These are phyloP conservation scores for Leccinum rimulosum DNA, from an alignment of 768 basidiomycete genomes.

Conservation along the genomic window DNA sequence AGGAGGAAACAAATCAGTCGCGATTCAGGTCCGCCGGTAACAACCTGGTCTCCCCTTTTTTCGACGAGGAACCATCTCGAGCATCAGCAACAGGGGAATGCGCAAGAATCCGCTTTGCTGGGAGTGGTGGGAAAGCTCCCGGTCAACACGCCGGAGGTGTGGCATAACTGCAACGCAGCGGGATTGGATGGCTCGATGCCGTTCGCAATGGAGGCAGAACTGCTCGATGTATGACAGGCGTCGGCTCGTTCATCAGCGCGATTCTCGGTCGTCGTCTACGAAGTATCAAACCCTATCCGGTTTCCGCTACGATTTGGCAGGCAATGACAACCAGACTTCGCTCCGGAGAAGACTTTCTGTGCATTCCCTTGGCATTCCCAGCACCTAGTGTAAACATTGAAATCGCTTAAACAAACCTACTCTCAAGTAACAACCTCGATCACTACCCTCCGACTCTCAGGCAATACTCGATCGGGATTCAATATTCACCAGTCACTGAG, in stretches of 20 bases:
- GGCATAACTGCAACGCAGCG: slow-evolving; percentile 65
- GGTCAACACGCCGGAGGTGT: slow-evolving; percentile 77
- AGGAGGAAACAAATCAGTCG: not conserved
- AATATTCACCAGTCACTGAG: not conserved
- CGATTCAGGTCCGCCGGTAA: not conserved
- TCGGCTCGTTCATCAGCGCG: too few relatives aligned
- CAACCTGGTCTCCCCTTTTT: too few relatives aligned
- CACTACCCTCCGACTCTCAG: not conserved
- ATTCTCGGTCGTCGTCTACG: too few relatives aligned
- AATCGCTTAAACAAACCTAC: not conserved
- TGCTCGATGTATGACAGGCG: not conserved
- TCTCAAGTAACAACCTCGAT: not conserved
- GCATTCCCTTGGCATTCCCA: not conserved
- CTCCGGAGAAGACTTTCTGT: not conserved
- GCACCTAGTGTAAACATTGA: not conserved
- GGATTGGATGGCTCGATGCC: slow-evolving; percentile 30
- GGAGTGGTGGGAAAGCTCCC: slow-evolving; percentile 89
- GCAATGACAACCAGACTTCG: not conserved
- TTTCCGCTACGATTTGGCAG: slow-evolving; percentile 14
- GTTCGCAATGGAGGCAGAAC: not conserved
- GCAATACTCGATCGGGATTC: not conserved
- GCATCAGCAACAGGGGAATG: slow-evolving; percentile 79
- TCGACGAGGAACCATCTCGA: slow-evolving; percentile 67
- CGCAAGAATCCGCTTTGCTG: slow-evolving; percentile 97
- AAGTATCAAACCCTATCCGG: slow-evolving; percentile 1